Evolutionary conservation across 129 eudicot genomes (phyloP).

Genomic region (Chrysanthemum seticuspe): DNA sequence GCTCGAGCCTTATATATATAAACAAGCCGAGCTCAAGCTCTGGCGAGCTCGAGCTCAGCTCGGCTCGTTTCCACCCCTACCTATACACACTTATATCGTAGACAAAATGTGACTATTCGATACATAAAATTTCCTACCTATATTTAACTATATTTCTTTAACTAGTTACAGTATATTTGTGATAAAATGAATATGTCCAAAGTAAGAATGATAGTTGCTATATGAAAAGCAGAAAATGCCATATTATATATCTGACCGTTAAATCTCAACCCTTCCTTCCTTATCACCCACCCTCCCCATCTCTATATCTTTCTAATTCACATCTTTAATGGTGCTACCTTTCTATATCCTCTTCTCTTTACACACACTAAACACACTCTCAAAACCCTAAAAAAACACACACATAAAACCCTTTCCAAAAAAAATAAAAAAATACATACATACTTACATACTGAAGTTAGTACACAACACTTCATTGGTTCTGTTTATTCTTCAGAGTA

Average conservation of each 20-base stretch:
- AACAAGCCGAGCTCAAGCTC: no score
- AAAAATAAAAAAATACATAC: neutral
- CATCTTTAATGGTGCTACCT: conserved; percentile 28
- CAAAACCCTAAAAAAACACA: conserved; percentile 30
- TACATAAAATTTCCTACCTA: neutral
- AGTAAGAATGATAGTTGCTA: conserved; percentile 29
- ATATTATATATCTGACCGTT: conserved; percentile 74
- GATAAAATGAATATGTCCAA: conserved; percentile 23
- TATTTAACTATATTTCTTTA: neutral
- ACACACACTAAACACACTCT: conserved; percentile 23
- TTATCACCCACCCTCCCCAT: conserved; percentile 62
- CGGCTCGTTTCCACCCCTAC: no score
- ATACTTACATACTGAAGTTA: neutral
- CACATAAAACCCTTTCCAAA: conserved; percentile 38
- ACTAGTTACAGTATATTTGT: neutral
- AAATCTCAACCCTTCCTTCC: conserved; percentile 99
- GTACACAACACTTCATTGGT: conserved; percentile 6
- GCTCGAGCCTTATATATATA: no score
- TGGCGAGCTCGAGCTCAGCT: no score
- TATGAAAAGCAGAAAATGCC: conserved; percentile 53
- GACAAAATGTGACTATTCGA: no score
- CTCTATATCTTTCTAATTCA: conserved; percentile 20
- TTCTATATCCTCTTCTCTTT: conserved; percentile 17
- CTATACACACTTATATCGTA: no score
- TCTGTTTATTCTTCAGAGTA: conserved; percentile 18